Evolutionary conservation across 352 stramenopile genomes (phyloP).

Genomic region (Phytophthora syringae): DNA sequence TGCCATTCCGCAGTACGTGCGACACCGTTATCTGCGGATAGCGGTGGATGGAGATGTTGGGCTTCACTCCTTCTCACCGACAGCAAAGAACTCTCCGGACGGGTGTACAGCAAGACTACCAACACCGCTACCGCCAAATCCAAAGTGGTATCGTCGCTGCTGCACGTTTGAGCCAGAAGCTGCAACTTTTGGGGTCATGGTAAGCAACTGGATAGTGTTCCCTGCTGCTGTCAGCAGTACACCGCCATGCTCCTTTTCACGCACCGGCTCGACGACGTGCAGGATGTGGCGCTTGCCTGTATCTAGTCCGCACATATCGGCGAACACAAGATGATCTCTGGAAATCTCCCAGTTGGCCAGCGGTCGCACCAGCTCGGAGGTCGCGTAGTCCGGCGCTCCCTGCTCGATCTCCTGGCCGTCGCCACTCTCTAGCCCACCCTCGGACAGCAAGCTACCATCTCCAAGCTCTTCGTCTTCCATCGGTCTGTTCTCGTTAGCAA

Average conservation of each 20-base stretch:
- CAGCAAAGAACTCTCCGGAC: constrained; percentile 75
- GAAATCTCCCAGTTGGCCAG: constrained; percentile 78
- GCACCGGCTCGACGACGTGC: constrained; percentile 61
- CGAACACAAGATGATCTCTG: constrained; percentile 76
- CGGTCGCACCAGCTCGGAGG: constrained; percentile 44
- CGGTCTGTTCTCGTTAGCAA: not conserved
- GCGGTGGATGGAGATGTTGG: constrained; percentile 88
- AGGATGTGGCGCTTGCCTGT: constrained; percentile 72
- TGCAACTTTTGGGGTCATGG: constrained; percentile 37
- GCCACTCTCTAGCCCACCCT: constrained; percentile 2
- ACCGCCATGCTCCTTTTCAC: constrained; percentile 47
- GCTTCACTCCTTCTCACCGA: constrained; percentile 90
- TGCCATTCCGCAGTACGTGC: constrained; percentile 83
- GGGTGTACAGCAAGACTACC: constrained; percentile 79
- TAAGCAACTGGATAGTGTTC: constrained; percentile 80
- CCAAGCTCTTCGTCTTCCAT: constrained; percentile 20
- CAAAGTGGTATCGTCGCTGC: constrained; percentile 68
- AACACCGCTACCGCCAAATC: constrained; percentile 67
- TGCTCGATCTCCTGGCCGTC: constrained; percentile 4
- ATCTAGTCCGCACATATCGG: constrained; percentile 65
- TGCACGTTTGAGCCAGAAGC: constrained; percentile 31
- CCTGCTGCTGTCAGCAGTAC: constrained; percentile 71
- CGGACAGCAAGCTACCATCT: not conserved
- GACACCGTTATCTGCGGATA: constrained; percentile 80
- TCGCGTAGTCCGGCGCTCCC: constrained; percentile 35